These are phyloP conservation scores for Corynespora cassiicola DNA, from an alignment of 2,329 filamentous ascomycete species.

Conservation along the genomic window DNA sequence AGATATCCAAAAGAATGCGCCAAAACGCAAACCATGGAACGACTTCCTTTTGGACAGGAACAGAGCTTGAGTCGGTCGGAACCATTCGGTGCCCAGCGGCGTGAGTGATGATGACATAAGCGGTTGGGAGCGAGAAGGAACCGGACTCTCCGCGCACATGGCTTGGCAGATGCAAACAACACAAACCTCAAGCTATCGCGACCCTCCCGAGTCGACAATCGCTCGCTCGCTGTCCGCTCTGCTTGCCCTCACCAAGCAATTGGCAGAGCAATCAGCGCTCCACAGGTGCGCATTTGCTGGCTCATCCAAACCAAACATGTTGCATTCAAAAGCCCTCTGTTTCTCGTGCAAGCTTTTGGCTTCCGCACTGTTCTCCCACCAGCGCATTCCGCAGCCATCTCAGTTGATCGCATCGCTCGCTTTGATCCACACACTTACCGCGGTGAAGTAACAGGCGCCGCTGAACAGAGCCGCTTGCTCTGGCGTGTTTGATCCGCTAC, in stretches of 20 bases:
- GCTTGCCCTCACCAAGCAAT: constrained; percentile 26
- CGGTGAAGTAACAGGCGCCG: not conserved
- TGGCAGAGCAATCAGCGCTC: constrained; percentile 33
- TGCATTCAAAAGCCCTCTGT: constrained; percentile 16
- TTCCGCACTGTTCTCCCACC: constrained; percentile 14
- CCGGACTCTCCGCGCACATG: no score
- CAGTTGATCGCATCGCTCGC: constrained; percentile 7
- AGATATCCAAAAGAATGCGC: no score
- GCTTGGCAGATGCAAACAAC: constrained; percentile 41
- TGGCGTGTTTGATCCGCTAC: constrained; percentile 8
- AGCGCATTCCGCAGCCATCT: constrained; percentile 20
- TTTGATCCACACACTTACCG: constrained; percentile 29
- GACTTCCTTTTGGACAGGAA: no score
- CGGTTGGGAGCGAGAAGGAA: no score
- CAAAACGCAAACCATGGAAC: no score
- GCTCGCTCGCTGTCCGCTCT: constrained; percentile 24
- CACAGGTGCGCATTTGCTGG: constrained; percentile 28
- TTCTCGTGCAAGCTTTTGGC: constrained; percentile 11
- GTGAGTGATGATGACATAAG: no score
- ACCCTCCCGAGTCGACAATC: constrained; percentile 13
- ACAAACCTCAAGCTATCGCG: constrained; percentile 27
- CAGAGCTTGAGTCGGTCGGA: no score
- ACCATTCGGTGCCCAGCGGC: no score
- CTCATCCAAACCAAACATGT: constrained; percentile 20
- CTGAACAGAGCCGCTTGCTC: not conserved